phyloP scores from a whole-genome alignment of 805 yeast species.

The Sugiyamaella marilandica region DNA sequence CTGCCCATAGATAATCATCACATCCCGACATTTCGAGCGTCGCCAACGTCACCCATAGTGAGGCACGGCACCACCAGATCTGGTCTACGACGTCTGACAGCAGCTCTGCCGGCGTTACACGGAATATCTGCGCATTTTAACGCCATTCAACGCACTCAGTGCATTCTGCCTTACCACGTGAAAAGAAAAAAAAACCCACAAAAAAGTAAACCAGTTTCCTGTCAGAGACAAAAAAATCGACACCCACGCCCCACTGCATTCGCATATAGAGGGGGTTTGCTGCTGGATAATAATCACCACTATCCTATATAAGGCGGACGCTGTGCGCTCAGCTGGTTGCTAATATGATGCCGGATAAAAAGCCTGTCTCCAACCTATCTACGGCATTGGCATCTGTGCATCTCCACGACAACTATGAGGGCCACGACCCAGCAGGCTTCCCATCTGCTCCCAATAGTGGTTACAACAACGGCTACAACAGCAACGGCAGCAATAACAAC shows the following conservation, averaged over 20 bases:
- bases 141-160: background rate
- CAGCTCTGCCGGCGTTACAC: too few relatives aligned
- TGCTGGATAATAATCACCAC: background rate
- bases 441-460: background rate
- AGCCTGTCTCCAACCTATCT: conserved; percentile 28
- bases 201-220: background rate
- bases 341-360: conserved; percentile 16
- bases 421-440: conserved; percentile 6
- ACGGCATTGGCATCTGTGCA: conserved; percentile 30
- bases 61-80: too few relatives aligned
- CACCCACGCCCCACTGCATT: conserved; percentile 5
- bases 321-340: background rate
- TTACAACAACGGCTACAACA: conserved; percentile 4
- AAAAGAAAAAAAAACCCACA: conserved; percentile 1
- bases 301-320: background rate
- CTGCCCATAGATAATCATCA: too few relatives aligned
- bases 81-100: too few relatives aligned
- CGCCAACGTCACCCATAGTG: too few relatives aligned
- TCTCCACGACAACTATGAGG: conserved; percentile 11
- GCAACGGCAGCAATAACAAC: conserved; percentile 1
- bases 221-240: background rate
- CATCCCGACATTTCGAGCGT: too few relatives aligned
- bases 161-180: background rate
- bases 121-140: background rate
- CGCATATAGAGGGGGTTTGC: conserved; percentile 2